Percentiles rank a stretch among this genome's conserved stretches.
Conservation (phyloP, 192 early-diverging fungal genomes). For the Podila minutissima region DNA sequence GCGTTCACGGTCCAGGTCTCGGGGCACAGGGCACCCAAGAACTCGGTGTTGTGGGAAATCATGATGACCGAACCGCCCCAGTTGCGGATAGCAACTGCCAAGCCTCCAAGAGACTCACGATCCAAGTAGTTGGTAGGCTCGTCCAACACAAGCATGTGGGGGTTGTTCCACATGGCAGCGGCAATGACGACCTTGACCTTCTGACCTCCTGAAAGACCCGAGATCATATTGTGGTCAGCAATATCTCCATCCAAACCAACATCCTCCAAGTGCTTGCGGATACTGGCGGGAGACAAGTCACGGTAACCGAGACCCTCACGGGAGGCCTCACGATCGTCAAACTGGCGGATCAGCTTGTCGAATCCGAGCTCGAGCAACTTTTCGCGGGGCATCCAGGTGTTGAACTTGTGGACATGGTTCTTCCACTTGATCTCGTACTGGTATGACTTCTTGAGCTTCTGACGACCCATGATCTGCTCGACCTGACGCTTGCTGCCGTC, state of each 20-base stretch:
- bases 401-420: slow-evolving; percentile 79
- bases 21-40: slow-evolving; percentile 75
- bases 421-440: slow-evolving; percentile 78
- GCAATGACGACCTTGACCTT: slow-evolving; percentile 71
- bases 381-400: slow-evolving; percentile 77
- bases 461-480: slow-evolving; percentile 70
- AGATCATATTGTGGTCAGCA: slow-evolving; percentile 62
- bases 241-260: slow-evolving; percentile 57
- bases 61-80: slow-evolving; percentile 83
- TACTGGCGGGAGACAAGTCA: slow-evolving; percentile 44
- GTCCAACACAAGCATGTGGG: slow-evolving; percentile 85
- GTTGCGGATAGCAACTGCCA: slow-evolving; percentile 78
- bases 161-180: slow-evolving; percentile 67
- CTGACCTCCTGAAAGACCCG: slow-evolving; percentile 76
- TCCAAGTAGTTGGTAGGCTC: slow-evolving; percentile 77
- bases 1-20: slow-evolving; percentile 79
- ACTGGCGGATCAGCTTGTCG: slow-evolving; percentile 74
- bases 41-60: slow-evolving; percentile 86
- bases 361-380: slow-evolving; percentile 78
- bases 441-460: slow-evolving; percentile 73
- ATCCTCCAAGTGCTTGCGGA: slow-evolving; percentile 58
- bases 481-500: slow-evolving; percentile 58
- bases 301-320: slow-evolving; percentile 51
- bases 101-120: slow-evolving; percentile 80
- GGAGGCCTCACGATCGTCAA: slow-evolving; percentile 61